Conservation (phyloP, 805 yeast genomes). For the Candida koratica region DNA sequence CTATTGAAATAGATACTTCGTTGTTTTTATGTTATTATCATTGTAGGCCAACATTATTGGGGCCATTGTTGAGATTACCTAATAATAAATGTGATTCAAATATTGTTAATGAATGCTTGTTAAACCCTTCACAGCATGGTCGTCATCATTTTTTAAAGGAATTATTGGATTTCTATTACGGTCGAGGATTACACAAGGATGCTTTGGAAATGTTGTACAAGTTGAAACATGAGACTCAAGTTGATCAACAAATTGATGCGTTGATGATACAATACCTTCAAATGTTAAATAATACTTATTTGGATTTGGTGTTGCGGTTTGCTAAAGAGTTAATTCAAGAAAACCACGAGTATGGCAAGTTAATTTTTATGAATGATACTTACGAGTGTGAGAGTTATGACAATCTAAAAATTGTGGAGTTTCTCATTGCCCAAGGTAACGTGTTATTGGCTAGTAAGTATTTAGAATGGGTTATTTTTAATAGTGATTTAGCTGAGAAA, state of each 20-base stretch:
- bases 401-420: slow-evolving; percentile 49
- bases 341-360: slow-evolving; percentile 28
- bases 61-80: slow-evolving; percentile 72
- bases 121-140: slow-evolving; percentile 27
- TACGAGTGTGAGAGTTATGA: slow-evolving; percentile 58
- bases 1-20: slow-evolving; percentile 66
- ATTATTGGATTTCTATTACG: slow-evolving; percentile 70
- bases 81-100: slow-evolving; percentile 68
- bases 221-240: slow-evolving; percentile 19
- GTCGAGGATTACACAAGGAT: slow-evolving; percentile 56
- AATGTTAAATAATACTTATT: slow-evolving; percentile 44
- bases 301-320: slow-evolving; percentile 56
- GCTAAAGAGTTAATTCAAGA: slow-evolving; percentile 48
- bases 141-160: slow-evolving; percentile 53
- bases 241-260: slow-evolving; percentile 21
- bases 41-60: slow-evolving; percentile 69
- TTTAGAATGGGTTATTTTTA: slow-evolving; percentile 39
- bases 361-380: slow-evolving; percentile 64
- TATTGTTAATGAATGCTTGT: slow-evolving; percentile 54
- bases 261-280: slow-evolving; percentile 56
- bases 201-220: slow-evolving; percentile 61
- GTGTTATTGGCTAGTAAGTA: slow-evolving; percentile 36
- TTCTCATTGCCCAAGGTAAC: slow-evolving; percentile 29
- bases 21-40: slow-evolving; percentile 70
- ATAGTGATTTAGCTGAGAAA: slow-evolving; percentile 29